Base-by-base conservation (phyloP, 2,329 filamentous ascomycete genomes). In the Exserohilum rostratum region DNA sequence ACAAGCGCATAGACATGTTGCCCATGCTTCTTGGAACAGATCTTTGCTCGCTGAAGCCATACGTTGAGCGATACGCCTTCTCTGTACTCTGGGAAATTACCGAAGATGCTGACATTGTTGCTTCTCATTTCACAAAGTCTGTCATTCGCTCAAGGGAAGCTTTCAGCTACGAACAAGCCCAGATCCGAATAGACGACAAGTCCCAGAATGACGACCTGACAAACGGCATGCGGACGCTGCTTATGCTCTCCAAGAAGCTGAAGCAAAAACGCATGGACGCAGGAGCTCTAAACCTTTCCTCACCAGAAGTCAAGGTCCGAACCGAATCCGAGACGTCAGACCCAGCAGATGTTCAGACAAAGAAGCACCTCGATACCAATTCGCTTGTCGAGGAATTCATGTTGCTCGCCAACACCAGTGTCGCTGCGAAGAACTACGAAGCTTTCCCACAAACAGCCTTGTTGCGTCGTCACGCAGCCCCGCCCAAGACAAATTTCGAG, bases 1-100 rank as follows among this genome's bases (percentile, higher is more conserved):
- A 99, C 77, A 99, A 99, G 82, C 92, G 95, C 67, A 99, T 99
- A 68, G 96, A 99, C 80, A 99, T 99, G 96, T 83, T 99, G 75
- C 96, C 96, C 1, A 93, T 92, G 83, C 87, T 99, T 29, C 87
- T 99, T 11, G 95, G 95, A 53, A 99, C 95, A 0, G 93, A 99
- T 69, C 82, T 99, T 1, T 99, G 95, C 78, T 99, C 95, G 0
- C 81, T 99, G 17, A 98, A 98, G 76, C 95, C 95, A 0, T 95
- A 97, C 67, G 92, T 99, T n/a, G 95, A 99, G 78, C 90, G 80
- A 13, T 82, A 79, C 52, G 79, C 80, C 4, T 82, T 82, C 69
- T 80, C 78, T 13, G 79, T 81, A 0, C 64, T 82, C 5, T 82
- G 95, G 95, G 93, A 99, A 76, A 82, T 99, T 65, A 90, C 91